Conservation (phyloP, 129 eudicot genomes). For the Calendula officinalis region DNA sequence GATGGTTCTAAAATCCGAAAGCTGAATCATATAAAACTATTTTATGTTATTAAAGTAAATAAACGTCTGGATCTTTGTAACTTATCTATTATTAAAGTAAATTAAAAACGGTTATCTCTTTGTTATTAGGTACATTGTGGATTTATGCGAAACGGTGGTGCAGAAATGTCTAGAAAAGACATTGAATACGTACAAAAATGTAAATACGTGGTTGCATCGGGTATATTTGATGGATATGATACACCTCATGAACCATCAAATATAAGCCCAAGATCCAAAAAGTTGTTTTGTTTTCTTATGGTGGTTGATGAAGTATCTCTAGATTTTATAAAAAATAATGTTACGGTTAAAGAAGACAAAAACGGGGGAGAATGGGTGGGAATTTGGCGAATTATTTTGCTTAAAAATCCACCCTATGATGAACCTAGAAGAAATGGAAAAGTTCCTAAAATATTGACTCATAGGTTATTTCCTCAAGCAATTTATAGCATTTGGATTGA, state of each 20-base stretch:
- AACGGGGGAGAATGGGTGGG: conserved; percentile 87
- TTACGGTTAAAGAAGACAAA: conserved; percentile 57
- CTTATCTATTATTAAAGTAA: neutral
- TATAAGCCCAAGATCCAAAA: conserved; percentile 64
- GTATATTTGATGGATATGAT: conserved; percentile 96
- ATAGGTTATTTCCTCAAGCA: conserved; percentile 86
- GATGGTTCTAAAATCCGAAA: too few relatives aligned
- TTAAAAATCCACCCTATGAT: conserved; percentile 91
- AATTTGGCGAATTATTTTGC: conserved; percentile 83
- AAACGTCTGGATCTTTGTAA: too few relatives aligned
- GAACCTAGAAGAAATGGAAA: conserved; percentile 96
- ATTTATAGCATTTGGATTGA: conserved; percentile 95
- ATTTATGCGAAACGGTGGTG: conserved; percentile 80
- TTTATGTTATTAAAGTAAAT: neutral
- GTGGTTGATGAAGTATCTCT: conserved; percentile 88
- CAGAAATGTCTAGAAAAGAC: conserved; percentile 80
- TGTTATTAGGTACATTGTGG: conserved; percentile 87
- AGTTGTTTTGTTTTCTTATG: conserved; percentile 91
- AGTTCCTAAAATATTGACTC: conserved; percentile 92
- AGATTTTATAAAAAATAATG: conserved; percentile 69
- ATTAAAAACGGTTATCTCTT: conserved; percentile 10
- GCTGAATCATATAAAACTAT: neutral
- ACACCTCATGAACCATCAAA: conserved; percentile 93
- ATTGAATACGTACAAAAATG: conserved; percentile 70
- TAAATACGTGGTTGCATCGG: conserved; percentile 90